A percentile compares a stretch with the other conserved stretches of the same genome.
phyloP scores from a whole-genome alignment of 768 basidiomycete genomes.

The Mrakia hoshinonis region DNA sequence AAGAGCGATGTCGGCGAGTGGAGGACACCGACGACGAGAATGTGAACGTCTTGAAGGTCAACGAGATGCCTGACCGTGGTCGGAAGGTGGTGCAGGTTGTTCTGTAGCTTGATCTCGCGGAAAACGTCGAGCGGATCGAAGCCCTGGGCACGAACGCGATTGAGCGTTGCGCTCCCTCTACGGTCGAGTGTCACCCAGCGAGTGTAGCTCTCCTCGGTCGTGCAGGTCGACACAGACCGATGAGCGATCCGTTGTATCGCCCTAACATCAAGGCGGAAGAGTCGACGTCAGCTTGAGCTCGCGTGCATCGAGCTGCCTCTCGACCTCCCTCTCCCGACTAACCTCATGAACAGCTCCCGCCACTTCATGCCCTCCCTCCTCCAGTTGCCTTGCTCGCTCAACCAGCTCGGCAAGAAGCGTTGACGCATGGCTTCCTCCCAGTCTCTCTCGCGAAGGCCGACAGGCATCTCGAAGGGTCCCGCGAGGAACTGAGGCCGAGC shows the following conservation, averaged over 20 bases:
- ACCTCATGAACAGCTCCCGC: slow-evolving; percentile 16
- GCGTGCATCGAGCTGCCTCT: too few species aligned
- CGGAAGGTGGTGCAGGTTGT: not conserved
- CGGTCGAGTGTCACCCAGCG: slow-evolving; percentile 21
- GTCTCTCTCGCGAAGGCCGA: not conserved
- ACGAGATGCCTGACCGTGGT: slow-evolving; percentile 19
- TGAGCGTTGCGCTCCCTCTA: slow-evolving; percentile 12
- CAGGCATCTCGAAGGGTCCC: not conserved
- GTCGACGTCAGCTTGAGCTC: not conserved
- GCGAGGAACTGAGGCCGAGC: slow-evolving; percentile 7
- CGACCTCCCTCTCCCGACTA: not conserved
- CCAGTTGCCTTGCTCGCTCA: not conserved
- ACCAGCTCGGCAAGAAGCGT: slow-evolving; percentile 13
- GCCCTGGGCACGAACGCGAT: not conserved
- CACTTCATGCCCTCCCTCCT: not conserved
- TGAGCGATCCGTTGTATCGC: slow-evolving; percentile 14
- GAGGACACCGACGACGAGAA: slow-evolving; percentile 19
- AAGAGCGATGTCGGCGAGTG: slow-evolving; percentile 16
- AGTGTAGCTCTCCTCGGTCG: slow-evolving; percentile 19
- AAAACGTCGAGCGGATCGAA: slow-evolving; percentile 20
- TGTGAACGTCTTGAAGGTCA: slow-evolving; percentile 6
- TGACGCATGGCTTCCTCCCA: slow-evolving; percentile 21
- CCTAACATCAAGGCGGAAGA: not conserved
- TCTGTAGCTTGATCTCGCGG: slow-evolving; percentile 10
- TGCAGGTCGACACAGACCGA: slow-evolving; percentile 10